Percentiles rank a stretch among this genome's conserved stretches.
Conservation (phyloP, 345 rosid species). For the Excoecaria cochinchinensis region DNA sequence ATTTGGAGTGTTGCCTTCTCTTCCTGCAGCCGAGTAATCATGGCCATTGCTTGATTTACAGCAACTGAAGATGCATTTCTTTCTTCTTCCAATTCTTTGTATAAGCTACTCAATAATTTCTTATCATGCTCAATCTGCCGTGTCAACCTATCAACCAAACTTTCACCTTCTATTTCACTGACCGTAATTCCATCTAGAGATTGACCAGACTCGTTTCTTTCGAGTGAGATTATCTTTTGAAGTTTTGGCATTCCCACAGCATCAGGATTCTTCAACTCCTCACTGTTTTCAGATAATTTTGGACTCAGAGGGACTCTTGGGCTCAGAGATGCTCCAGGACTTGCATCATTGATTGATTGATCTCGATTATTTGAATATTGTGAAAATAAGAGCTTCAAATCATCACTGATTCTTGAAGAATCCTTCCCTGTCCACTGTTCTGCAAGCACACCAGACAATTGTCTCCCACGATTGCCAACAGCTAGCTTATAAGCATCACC, state of each 20-base stretch:
- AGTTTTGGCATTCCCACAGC: conserved; percentile 51
- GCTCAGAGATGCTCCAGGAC: conserved; percentile 50
- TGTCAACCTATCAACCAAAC: conserved; percentile 63
- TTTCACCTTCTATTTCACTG: conserved; percentile 92
- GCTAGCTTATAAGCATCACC: conserved; percentile 81
- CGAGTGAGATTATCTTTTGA: conserved; percentile 68
- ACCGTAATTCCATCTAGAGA: conserved; percentile 77
- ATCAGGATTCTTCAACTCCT: conserved; percentile 46
- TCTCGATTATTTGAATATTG: conserved; percentile 77
- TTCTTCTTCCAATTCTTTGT: conserved; percentile 91
- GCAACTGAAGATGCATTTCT: conserved; percentile 85
- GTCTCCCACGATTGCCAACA: conserved; percentile 56
- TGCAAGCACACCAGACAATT: conserved; percentile 50
- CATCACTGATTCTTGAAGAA: conserved; percentile 70
- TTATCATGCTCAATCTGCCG: conserved; percentile 83
- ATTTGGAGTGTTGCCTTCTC: conserved; percentile 85
- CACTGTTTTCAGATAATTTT: conserved; percentile 30
- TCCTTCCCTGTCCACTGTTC: conserved; percentile 73
- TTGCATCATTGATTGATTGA: conserved; percentile 46
- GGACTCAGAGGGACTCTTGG: conserved; percentile 27
- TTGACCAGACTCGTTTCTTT: conserved; percentile 81
- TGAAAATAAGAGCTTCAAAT: conserved; percentile 61
- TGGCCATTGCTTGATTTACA: conserved; percentile 95
- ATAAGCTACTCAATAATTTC: conserved; percentile 51
- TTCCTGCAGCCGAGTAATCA: conserved; percentile 95